These are phyloP conservation scores for Trichoderma koningiopsis DNA, from an alignment of 2,329 filamentous ascomycete species.

Conservation along the genomic window DNA sequence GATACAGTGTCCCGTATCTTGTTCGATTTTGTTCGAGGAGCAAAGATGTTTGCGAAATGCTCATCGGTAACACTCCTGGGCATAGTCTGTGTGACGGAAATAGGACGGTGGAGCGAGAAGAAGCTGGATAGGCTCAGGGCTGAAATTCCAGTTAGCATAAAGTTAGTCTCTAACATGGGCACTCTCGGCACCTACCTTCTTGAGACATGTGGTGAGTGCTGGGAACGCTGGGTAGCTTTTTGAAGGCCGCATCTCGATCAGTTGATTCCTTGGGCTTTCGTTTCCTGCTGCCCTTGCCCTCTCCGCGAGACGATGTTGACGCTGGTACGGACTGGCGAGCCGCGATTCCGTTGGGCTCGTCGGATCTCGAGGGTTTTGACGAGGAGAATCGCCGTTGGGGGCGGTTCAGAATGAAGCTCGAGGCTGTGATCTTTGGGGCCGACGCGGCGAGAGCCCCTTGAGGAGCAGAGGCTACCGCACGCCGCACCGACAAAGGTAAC, in stretches of 20 bases:
- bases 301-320: conserved; percentile 45
- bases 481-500: conserved; percentile 59
- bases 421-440: conserved; percentile 43
- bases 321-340: conserved; percentile 53
- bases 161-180: not conserved
- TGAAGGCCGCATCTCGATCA: conserved; percentile 49
- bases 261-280: conserved; percentile 58
- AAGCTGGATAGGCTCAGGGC: conserved; percentile 88
- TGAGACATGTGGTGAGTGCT: conserved; percentile 72
- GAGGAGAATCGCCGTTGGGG: conserved; percentile 62
- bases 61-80: conserved; percentile 71
- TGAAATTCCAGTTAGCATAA: conserved; percentile 43
- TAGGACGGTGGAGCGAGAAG: conserved; percentile 93
- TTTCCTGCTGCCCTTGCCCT: conserved; percentile 52
- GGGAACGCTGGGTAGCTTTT: conserved; percentile 71
- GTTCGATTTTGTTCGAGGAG: conserved; percentile 52
- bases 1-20: conserved; percentile 65
- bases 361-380: conserved; percentile 64
- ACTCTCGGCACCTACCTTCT: conserved; percentile 54
- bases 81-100: conserved; percentile 82
- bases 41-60: conserved; percentile 84
- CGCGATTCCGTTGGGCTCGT: conserved; percentile 55
- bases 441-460: conserved; percentile 48
- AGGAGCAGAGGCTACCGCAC: conserved; percentile 52
- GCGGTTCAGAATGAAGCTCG: conserved; percentile 41